Base-by-base conservation (phyloP, 2,329 filamentous ascomycete species). In the Colletotrichum sp. region DNA sequence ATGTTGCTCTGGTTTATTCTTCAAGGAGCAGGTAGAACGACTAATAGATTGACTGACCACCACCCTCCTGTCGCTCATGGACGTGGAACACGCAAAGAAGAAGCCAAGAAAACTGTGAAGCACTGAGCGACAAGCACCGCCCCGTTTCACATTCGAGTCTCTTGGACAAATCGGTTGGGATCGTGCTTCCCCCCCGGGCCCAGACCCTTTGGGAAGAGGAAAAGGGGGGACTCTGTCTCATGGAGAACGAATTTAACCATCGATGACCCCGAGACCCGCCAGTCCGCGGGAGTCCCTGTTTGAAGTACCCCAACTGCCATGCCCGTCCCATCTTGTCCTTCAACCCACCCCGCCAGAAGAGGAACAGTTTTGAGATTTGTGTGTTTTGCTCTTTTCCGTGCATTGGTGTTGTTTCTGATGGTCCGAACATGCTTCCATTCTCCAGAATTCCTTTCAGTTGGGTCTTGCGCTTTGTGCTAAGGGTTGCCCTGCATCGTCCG, bases 151-250 rank as follows among this genome's bases (percentile, higher is more conserved):
- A 52, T 43, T 18, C 55, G n/a, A 55, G 26, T 16, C 52, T 61
- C 48, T 72, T 75, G 66, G 60, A 75, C 63, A 39, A 61, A 61
- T 13, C 48, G 69, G 67, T 72, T 75, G 72, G 72, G 72, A 24
- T 71, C 52, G 71, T n/a, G 57, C 28, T 15, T 39, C 66, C 55
- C 36, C 63, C 63, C 36, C 55, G 36, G 28, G 15, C 30, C 60
- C 32, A 21, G 48, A 55, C 28, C 21, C 57, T 43, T 34, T 15
- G 48, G 24, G 16, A 32, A 21, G 13, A 72, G 55, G 26, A 16
- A 70, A 73, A 63, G 16, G 57, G 69, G 71, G 65, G 28, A 6
- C 9, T 30, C 30, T 69, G 71, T 73, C 71, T 69, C 71, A 73
- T 67, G 15, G 18, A 30, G 26, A 60, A 59, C 15, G 43, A 21